phyloP scores from a whole-genome alignment of 441 rosid genomes.

The Populus tomentosa region DNA sequence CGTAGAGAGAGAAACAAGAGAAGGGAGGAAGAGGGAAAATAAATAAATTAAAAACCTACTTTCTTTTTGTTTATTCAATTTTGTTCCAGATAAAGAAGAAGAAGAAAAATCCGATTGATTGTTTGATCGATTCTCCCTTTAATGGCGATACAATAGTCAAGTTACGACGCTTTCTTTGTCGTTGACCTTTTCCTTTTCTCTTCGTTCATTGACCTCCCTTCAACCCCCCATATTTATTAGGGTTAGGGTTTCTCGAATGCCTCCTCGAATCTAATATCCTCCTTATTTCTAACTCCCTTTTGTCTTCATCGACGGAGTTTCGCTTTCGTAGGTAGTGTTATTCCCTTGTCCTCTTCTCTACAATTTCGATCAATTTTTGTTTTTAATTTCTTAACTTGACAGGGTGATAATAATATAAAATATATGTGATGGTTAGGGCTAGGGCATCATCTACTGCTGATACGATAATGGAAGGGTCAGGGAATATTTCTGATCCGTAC shows the following conservation, averaged over 20 bases:
- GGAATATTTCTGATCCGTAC: conserved; percentile 45
- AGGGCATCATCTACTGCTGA: conserved; percentile 28
- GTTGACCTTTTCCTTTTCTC: conserved; percentile 7
- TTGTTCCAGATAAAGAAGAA: neutral
- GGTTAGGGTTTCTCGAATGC: conserved; percentile 18
- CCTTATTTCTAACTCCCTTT: neutral
- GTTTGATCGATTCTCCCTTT: neutral
- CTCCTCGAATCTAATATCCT: neutral
- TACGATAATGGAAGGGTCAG: conserved; percentile 65
- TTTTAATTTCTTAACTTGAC: conserved; percentile 3
- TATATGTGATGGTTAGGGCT: conserved; percentile 42
- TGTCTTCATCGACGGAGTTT: conserved; percentile 42
- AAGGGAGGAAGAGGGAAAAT: neutral
- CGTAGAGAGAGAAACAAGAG: neutral
- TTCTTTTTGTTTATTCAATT: neutral
- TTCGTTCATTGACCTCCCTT: neutral
- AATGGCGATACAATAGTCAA: neutral
- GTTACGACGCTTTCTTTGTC: neutral
- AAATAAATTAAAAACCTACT: neutral
- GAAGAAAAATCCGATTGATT: neutral
- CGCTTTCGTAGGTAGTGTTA: conserved; percentile 54
- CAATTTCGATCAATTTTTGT: neutral
- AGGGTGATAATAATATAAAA: conserved; percentile 15
- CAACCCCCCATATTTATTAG: conserved; percentile 1
- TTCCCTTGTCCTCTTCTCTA: neutral